Conservation (phyloP, 495 filamentous ascomycete species). For the Hypoxylon fuscum region DNA sequence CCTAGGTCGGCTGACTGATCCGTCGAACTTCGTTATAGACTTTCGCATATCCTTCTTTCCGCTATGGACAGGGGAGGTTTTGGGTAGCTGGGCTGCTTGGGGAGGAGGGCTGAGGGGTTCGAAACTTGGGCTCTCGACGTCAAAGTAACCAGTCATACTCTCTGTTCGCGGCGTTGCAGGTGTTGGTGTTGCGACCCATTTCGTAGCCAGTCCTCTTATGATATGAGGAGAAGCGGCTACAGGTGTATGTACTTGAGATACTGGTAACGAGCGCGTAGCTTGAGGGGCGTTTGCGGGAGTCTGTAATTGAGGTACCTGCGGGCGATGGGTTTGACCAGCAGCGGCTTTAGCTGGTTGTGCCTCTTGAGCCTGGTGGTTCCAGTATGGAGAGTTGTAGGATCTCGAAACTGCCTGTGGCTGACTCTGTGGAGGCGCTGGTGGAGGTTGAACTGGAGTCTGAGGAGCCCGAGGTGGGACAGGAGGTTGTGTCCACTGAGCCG, state of each 20-base stretch:
- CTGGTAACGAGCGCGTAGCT: constrained; percentile 19
- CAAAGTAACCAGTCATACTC: constrained; percentile 39
- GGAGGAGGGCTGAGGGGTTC: constrained; percentile 60
- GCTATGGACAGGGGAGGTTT: constrained; percentile 31
- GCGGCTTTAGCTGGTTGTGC: constrained; percentile 1
- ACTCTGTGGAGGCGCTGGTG: constrained; percentile 43
- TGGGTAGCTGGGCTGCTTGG: constrained; percentile 46
- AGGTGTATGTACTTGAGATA: constrained; percentile 35
- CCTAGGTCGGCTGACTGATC: constrained; percentile 45
- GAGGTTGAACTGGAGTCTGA: constrained; percentile 32
- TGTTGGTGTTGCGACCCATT: constrained; percentile 56
- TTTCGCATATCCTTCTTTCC: constrained; percentile 43
- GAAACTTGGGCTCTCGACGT: constrained; percentile 50
- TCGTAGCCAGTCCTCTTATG: constrained; percentile 56
- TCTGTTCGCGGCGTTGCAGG: constrained; percentile 56
- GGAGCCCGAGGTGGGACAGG: constrained; percentile 29
- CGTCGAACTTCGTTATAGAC: constrained; percentile 34
- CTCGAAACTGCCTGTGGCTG: constrained; percentile 43
- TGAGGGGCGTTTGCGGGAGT: constrained; percentile 34
- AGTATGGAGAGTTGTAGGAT: constrained; percentile 52
- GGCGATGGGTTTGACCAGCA: constrained; percentile 26
- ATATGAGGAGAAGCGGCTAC: constrained; percentile 25
- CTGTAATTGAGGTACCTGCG: constrained; percentile 35
- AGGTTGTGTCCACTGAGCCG: constrained; percentile 34
- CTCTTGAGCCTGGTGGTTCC: constrained; percentile 49